Evolutionary conservation across 1,284 basidiomycete species (phyloP), one percentile per base, ranked within the genome.

Genomic region (Chalciporus sp.): DNA sequence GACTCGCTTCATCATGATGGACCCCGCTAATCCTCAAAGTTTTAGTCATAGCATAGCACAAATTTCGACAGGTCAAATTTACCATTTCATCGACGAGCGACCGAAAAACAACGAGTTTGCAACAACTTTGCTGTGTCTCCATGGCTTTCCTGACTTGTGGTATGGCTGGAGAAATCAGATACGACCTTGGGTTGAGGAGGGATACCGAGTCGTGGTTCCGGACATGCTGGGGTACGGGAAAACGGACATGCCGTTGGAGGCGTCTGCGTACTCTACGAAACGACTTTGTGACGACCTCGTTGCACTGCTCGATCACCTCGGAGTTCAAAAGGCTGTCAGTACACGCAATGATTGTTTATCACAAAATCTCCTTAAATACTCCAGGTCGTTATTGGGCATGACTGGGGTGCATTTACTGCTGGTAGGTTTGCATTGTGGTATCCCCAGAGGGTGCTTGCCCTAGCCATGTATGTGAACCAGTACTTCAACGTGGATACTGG

Each of bases 111-210:
- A 79, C 58, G 67, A 77, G 53, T 62, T 66, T n/a, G 72, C 71
- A 12, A 72, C 72, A 1, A 83, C 85, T 2, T 58, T 90, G 6
- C 74, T 90, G n/a, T 85, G 84, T 62, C 58, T 90, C 17, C 88
- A 90, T 63, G 88, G 88, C 1, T 90, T 90, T 63, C 88, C 88
- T 11, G 88, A 90, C 61, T 69, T 81, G 42, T 86, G 84, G 84
- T 88, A 85, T 68, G 84, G 84, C 29, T 88, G 86, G 86, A 74
- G 85, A 46, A 69, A 85, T 64, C 86, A 88, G 65, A 87, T 90
- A 55, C 75, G 74, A 4, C 81, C 84, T 1, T 90, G 86, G 86
- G 81, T 80, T 16, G 68, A 72, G 42, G 70, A 71, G 44, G 86
- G 87, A 10, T 85, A 77, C 62, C 79, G 88, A n/a, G 84, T 90